These are phyloP conservation scores for Penicillium herquei DNA, from an alignment of 495 filamentous ascomycete genomes.

Conservation along the genomic window DNA sequence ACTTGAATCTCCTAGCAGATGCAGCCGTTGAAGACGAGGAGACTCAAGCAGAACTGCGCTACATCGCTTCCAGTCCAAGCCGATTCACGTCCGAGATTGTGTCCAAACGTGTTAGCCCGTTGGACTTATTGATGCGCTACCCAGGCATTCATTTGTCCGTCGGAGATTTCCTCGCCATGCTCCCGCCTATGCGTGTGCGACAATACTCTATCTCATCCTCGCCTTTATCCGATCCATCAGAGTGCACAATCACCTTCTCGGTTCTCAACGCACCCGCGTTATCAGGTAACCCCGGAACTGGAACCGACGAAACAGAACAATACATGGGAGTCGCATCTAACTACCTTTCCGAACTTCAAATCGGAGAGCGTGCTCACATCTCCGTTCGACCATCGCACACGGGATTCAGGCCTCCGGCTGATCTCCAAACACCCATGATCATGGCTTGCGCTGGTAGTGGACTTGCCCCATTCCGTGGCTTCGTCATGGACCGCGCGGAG, in stretches of 20 bases:
- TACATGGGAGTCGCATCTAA: constrained; percentile 59
- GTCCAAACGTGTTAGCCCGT: constrained; percentile 57
- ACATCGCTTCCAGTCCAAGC: constrained; percentile 32
- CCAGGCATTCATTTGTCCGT: constrained; percentile 56
- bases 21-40: constrained; percentile 28
- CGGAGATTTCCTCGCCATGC: constrained; percentile 62
- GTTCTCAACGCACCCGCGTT: constrained; percentile 59
- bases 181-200: constrained; percentile 71
- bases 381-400: constrained; percentile 55
- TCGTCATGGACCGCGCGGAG: constrained; percentile 64
- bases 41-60: constrained; percentile 28
- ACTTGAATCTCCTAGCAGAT: constrained; percentile 49
- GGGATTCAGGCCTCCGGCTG: constrained; percentile 64
- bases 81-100: constrained; percentile 53
- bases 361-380: constrained; percentile 62
- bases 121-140: constrained; percentile 64
- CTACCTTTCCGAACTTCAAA: constrained; percentile 54
- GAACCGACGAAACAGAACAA: constrained; percentile 28
- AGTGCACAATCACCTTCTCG: constrained; percentile 65
- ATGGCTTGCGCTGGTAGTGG: constrained; percentile 60
- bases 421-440: constrained; percentile 62
- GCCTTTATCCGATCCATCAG: constrained; percentile 55
- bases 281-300: constrained; percentile 30
- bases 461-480: constrained; percentile 68
- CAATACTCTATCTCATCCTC: constrained; percentile 83